These are phyloP conservation scores for Saccharum hybrid DNA, from an alignment of 202 grass and related monocot species.

Conservation along the genomic window DNA sequence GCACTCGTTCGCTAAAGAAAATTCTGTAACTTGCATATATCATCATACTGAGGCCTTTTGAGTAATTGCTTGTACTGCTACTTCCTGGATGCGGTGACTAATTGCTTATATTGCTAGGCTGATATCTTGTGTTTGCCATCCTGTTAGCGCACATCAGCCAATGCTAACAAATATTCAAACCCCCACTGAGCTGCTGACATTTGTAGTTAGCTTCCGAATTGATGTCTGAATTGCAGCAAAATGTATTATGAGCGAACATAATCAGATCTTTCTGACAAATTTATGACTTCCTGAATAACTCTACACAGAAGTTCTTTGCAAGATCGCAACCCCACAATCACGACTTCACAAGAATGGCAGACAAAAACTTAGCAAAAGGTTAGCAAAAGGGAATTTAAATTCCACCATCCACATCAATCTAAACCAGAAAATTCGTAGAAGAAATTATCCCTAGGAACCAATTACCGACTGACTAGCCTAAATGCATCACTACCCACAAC, in stretches of 20 bases:
- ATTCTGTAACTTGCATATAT: background rate
- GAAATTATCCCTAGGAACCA: background rate
- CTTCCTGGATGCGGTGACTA: background rate
- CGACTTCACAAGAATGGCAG: background rate
- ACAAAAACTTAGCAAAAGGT: background rate
- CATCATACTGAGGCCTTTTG: background rate
- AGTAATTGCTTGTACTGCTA: background rate
- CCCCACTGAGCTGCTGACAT: background rate
- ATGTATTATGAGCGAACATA: background rate
- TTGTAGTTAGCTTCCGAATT: background rate
- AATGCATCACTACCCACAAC: background rate
- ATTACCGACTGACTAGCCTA: background rate
- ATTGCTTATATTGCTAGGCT: background rate
- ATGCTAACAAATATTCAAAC: constrained; percentile 25
- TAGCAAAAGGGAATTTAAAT: background rate
- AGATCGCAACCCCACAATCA: background rate
- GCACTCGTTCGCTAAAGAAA: background rate
- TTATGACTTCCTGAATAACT: background rate
- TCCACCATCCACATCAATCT: background rate
- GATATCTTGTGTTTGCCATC: background rate
- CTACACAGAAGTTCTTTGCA: background rate
- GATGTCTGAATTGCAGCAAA: background rate
- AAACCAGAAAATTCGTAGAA: background rate
- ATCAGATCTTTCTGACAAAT: background rate
- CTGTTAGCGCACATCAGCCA: background rate